phyloP scores from a whole-genome alignment of 345 rosid species.

The Citrus sinensis region DNA sequence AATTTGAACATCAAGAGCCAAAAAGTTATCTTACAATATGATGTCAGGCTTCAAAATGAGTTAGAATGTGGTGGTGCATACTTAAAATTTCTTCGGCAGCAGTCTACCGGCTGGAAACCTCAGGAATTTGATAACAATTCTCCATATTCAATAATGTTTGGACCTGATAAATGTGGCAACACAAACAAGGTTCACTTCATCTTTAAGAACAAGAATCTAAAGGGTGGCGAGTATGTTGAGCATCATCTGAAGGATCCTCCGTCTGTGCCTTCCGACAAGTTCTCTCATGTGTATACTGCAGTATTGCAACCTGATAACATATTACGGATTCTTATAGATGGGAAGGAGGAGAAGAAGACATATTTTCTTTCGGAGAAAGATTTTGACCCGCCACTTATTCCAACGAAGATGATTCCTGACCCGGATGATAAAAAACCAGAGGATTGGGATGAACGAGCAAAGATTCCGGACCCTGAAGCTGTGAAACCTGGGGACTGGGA shows the following conservation, averaged over 20 bases:
- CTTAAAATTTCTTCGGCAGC: conserved; percentile 42
- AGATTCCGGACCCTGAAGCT: conserved; percentile 45
- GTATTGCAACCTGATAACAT: conserved; percentile 41
- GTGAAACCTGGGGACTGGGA: conserved; percentile 62
- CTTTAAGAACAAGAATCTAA: conserved; percentile 50
- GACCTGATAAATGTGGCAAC: conserved; percentile 57
- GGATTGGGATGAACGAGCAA: conserved; percentile 53
- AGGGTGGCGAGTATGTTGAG: conserved; percentile 42
- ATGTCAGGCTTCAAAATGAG: conserved; percentile 50
- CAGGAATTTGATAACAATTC: conserved; percentile 38
- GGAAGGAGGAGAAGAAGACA: conserved; percentile 45
- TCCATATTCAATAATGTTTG: conserved; percentile 59
- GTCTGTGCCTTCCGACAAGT: conserved; percentile 44
- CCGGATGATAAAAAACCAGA: conserved; percentile 50
- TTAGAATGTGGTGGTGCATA: conserved; percentile 66
- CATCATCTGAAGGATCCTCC: conserved; percentile 56
- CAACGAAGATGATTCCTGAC: conserved; percentile 46
- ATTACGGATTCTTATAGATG: conserved; percentile 43
- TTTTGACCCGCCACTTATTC: conserved; percentile 51
- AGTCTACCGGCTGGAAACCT: conserved; percentile 35
- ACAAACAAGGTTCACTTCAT: conserved; percentile 66
- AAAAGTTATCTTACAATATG: conserved; percentile 43
- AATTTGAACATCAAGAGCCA: conserved; percentile 30
- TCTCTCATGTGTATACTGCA: conserved; percentile 57
- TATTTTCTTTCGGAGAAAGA: conserved; percentile 44